phyloP scores from a whole-genome alignment of 1,284 basidiomycete genomes.

The Sporisorium reilianum region DNA sequence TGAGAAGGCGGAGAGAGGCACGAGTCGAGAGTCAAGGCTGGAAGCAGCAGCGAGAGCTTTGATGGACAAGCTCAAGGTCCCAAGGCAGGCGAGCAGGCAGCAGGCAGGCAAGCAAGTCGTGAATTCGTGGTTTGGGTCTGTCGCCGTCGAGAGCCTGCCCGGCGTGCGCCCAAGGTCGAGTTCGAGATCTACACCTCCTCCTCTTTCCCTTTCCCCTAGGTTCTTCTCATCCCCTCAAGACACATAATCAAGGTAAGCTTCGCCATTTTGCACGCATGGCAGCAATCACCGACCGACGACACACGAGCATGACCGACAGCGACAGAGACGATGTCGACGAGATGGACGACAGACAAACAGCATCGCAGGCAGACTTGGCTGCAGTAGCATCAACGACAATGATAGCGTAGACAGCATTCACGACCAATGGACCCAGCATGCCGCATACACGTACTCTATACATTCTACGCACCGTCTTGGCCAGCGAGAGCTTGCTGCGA shows the following conservation, averaged over 20 bases:
- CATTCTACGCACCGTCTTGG: neutral
- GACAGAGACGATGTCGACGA: constrained; percentile 14
- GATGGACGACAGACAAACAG: constrained; percentile 1
- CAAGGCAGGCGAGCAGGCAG: no score
- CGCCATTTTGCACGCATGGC: constrained; percentile 23
- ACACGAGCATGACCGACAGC: constrained; percentile 12
- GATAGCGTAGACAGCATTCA: no score
- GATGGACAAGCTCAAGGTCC: no score
- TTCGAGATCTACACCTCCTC: constrained; percentile 28
- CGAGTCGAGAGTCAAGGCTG: neutral
- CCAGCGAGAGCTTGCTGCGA: neutral
- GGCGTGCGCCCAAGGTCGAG: constrained; percentile 14
- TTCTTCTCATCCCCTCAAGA: constrained; percentile 54
- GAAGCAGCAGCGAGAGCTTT: constrained; percentile 8
- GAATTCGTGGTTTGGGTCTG: neutral
- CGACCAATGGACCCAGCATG: no score
- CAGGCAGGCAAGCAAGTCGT: neutral
- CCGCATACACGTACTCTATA: neutral
- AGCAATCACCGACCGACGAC: constrained; percentile 16
- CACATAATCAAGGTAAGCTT: constrained; percentile 51
- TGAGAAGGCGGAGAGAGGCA: neutral
- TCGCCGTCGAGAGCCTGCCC: constrained; percentile 1
- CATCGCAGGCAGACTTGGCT: constrained; percentile 5
- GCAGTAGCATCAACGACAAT: neutral
- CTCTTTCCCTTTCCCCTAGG: constrained; percentile 37